Evolutionary conservation across 2,329 filamentous ascomycete species (phyloP).

Genomic region (Xylaria sp.): DNA sequence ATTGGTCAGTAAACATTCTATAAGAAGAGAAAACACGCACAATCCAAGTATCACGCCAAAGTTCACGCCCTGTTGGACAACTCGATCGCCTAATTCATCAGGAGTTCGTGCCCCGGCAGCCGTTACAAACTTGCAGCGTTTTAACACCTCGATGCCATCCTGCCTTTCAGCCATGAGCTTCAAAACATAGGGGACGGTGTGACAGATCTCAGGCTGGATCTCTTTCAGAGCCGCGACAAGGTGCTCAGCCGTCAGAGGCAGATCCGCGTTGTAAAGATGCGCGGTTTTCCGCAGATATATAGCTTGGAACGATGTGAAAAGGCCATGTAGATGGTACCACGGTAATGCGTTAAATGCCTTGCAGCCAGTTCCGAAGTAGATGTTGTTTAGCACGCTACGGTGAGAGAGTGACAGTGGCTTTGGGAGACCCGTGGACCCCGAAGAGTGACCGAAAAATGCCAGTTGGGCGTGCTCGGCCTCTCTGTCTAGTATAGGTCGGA

Average conservation of each 20-base stretch:
- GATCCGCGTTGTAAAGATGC: constrained; percentile 53
- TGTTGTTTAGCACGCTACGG: constrained; percentile 51
- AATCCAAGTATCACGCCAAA: constrained; percentile 54
- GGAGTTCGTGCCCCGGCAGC: constrained; percentile 54
- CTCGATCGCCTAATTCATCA: constrained; percentile 53
- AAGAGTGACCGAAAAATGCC: constrained; percentile 58
- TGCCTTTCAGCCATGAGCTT: constrained; percentile 52
- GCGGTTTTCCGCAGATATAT: constrained; percentile 56
- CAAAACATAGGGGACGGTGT: constrained; percentile 54
- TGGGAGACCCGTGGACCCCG: constrained; percentile 58
- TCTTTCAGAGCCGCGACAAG: constrained; percentile 51
- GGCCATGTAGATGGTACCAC: constrained; percentile 56
- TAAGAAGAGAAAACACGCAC: constrained; percentile 41
- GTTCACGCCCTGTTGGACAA: constrained; percentile 51
- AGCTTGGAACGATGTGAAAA: constrained; percentile 54
- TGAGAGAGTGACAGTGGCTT: constrained; percentile 58
- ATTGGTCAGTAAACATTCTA: constrained; percentile 26
- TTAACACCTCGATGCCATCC: constrained; percentile 50
- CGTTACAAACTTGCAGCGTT: constrained; percentile 52
- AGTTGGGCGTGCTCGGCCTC: constrained; percentile 47
- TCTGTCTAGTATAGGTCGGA: constrained; percentile 40
- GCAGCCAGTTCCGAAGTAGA: constrained; percentile 49
- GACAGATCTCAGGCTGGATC: constrained; percentile 52
- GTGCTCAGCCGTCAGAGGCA: constrained; percentile 52
- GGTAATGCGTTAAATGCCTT: constrained; percentile 56